These are phyloP conservation scores for Corylus americana DNA, from an alignment of 306 rosid species.

Conservation along the genomic window DNA sequence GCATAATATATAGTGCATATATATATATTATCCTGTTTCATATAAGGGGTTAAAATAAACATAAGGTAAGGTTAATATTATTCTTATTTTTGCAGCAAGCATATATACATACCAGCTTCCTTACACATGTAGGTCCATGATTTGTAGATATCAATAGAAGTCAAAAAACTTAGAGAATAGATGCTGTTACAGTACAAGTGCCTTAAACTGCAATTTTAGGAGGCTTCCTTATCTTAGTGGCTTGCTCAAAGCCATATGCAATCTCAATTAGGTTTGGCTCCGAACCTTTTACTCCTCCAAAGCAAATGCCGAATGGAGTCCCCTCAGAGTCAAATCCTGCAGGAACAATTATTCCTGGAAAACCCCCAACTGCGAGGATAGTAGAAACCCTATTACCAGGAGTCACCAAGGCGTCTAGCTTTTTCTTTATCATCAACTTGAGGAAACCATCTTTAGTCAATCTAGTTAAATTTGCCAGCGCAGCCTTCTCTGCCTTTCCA, in stretches of 20 bases:
- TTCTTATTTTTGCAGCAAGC: too few species aligned
- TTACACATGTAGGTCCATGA: neutral
- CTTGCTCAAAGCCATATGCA: conserved; percentile 46
- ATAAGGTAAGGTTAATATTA: neutral
- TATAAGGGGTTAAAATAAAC: too few species aligned
- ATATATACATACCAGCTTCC: neutral
- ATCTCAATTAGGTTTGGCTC: conserved; percentile 37
- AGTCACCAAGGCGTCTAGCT: conserved; percentile 50
- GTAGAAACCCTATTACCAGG: conserved; percentile 22
- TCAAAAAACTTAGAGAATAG: neutral
- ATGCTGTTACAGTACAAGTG: neutral
- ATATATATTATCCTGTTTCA: too few species aligned
- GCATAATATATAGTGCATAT: too few species aligned
- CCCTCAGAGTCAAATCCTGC: conserved; percentile 29
- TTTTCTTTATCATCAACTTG: conserved; percentile 19
- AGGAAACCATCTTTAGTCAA: conserved; percentile 27
- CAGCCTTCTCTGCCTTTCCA: conserved; percentile 23
- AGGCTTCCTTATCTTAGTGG: conserved; percentile 37
- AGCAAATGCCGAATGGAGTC: conserved; percentile 31
- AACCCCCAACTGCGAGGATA: conserved; percentile 40
- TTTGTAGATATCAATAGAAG: neutral
- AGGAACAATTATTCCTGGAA: conserved; percentile 41
- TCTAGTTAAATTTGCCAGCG: conserved; percentile 19
- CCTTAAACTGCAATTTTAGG: conserved; percentile 7
- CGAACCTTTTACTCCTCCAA: conserved; percentile 38